These are phyloP conservation scores for Aspergillus spinulosporus DNA, from an alignment of 2,329 filamentous ascomycete species.

Conservation along the genomic window DNA sequence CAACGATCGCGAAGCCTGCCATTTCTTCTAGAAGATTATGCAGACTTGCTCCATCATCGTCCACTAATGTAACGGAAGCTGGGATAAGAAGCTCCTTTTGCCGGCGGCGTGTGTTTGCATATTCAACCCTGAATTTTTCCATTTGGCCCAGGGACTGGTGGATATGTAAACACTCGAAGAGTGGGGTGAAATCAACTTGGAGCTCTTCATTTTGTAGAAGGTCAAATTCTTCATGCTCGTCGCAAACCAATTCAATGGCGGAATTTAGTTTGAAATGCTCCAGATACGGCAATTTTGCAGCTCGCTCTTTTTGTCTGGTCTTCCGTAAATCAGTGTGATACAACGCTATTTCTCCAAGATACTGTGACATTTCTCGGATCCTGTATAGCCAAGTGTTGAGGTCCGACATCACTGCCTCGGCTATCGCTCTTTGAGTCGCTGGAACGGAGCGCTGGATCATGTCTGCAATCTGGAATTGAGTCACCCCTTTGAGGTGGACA, in stretches of 20 bases:
- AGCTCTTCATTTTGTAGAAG: constrained; percentile 93
- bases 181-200: constrained; percentile 87
- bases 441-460: constrained; percentile 96
- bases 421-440: constrained; percentile 86
- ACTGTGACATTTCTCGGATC: constrained; percentile 93
- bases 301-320: constrained; percentile 76
- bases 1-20: constrained; percentile 93
- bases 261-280: constrained; percentile 90
- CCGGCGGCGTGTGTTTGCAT: constrained; percentile 82
- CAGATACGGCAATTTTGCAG: constrained; percentile 73
- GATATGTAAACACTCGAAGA: constrained; percentile 95
- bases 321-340: constrained; percentile 91
- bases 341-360: constrained; percentile 92
- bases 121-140: constrained; percentile 87
- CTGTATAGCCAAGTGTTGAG: constrained; percentile 95
- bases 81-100: constrained; percentile 92
- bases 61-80: constrained; percentile 69
- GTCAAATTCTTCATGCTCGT: constrained; percentile 94
- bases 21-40: constrained; percentile 91
- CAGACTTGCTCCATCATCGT: constrained; percentile 81
- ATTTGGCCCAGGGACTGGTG: constrained; percentile 90
- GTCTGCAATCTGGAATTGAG: constrained; percentile 90
- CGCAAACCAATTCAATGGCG: constrained; percentile 89
- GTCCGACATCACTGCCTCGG: constrained; percentile 95
- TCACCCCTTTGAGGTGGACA: constrained; percentile 90